These are phyloP conservation scores for Hemileia vastatrix DNA, from an alignment of 1,284 basidiomycete species.

Conservation along the genomic window DNA sequence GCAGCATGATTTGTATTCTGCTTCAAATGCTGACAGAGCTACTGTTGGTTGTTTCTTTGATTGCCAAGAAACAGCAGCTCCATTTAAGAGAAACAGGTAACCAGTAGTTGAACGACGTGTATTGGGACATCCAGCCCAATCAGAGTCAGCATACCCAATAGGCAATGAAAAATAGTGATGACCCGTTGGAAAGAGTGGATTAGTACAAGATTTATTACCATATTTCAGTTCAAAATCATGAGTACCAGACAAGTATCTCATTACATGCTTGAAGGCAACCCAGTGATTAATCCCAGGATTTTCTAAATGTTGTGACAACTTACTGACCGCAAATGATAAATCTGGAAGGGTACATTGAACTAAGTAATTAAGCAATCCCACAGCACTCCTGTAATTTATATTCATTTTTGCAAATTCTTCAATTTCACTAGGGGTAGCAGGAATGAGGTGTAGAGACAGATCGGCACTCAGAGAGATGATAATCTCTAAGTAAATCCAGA, in stretches of 20 bases:
- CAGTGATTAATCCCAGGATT: not conserved
- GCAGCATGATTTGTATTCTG: slow-evolving; percentile 48
- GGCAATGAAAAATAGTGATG: too few species aligned
- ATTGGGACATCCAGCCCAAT: slow-evolving; percentile 44
- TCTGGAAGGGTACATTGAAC: not conserved
- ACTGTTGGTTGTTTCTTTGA: slow-evolving; percentile 46
- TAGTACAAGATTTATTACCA: too few species aligned
- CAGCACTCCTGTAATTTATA: not conserved
- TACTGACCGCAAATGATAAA: not conserved
- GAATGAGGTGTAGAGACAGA: not conserved
- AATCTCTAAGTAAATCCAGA: too few species aligned
- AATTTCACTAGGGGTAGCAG: too few species aligned
- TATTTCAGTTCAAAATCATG: too few species aligned
- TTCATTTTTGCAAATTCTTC: not conserved
- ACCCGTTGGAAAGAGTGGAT: too few species aligned
- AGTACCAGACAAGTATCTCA: too few species aligned
- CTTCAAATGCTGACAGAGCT: slow-evolving; percentile 45
- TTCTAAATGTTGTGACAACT: not conserved
- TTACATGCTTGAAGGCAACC: too few species aligned
- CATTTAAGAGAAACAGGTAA: slow-evolving; percentile 42
- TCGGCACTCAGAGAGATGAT: not conserved
- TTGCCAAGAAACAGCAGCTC: slow-evolving; percentile 45
- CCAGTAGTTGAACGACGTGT: slow-evolving; percentile 46
- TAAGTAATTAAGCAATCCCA: not conserved
- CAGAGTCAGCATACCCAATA: too few species aligned